phyloP scores from a whole-genome alignment of 1,284 basidiomycete species.

The Ustilago trichophora region DNA sequence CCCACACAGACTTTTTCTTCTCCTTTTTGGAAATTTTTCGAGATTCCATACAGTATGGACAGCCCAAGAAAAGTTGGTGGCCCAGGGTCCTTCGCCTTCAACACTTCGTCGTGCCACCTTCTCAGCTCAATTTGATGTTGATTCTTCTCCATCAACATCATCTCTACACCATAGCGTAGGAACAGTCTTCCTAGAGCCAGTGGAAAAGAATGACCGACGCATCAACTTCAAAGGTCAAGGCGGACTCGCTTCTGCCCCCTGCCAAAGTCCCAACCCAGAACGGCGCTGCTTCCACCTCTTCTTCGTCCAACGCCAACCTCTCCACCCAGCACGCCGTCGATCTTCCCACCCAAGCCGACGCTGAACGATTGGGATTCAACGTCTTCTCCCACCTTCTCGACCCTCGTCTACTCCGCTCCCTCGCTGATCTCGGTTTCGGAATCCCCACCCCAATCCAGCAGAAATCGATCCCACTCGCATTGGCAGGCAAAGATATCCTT shows the following conservation, averaged over 20 bases:
- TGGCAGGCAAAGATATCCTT: constrained; percentile 90
- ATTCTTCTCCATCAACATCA: no score
- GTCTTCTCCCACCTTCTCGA: constrained; percentile 77
- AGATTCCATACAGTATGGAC: constrained; percentile 3
- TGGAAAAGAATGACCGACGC: constrained; percentile 23
- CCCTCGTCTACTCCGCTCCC: constrained; percentile 75
- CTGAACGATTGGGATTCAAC: constrained; percentile 45
- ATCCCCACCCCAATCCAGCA: constrained; percentile 82
- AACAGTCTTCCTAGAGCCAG: neutral
- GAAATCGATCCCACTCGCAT: constrained; percentile 80
- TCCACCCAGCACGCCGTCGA: constrained; percentile 34
- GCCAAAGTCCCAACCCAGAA: neutral
- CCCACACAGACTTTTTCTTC: no score
- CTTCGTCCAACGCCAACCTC: constrained; percentile 3
- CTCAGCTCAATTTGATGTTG: no score
- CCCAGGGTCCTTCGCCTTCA: no score
- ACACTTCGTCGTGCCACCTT: no score
- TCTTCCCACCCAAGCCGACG: constrained; percentile 37
- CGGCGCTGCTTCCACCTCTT: constrained; percentile 1
- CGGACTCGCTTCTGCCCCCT: constrained; percentile 35
- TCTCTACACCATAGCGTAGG: no score
- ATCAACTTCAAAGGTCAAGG: constrained; percentile 41
- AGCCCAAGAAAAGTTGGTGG: no score
- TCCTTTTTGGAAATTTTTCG: constrained; percentile 15
- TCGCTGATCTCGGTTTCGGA: constrained; percentile 83